A percentile compares a stretch with the other conserved stretches of the same genome.
These are phyloP conservation scores for Aspergillus diversus DNA, from an alignment of 495 filamentous ascomycete genomes.

Conservation along the genomic window DNA sequence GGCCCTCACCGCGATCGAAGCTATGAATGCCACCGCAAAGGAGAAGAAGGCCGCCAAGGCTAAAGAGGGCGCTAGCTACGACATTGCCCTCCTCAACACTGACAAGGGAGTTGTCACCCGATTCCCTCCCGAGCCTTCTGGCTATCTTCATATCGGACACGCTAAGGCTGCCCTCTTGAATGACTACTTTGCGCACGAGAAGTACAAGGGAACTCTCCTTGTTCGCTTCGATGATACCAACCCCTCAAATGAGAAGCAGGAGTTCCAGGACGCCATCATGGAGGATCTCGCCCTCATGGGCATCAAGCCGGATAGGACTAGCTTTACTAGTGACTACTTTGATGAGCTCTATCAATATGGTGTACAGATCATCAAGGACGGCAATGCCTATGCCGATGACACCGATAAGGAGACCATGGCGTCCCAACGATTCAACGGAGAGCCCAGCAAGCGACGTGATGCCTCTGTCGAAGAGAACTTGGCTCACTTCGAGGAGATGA, in stretches of 20 bases:
- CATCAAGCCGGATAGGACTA: conserved; percentile 76
- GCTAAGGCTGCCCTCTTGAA: conserved; percentile 91
- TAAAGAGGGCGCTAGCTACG: conserved; percentile 86
- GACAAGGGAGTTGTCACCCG: conserved; percentile 91
- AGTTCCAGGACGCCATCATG: conserved; percentile 87
- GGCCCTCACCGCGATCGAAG: conserved; percentile 52
- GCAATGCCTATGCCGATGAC: conserved; percentile 88
- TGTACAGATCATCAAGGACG: conserved; percentile 76
- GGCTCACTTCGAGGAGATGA: conserved; percentile 85
- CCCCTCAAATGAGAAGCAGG: conserved; percentile 88
- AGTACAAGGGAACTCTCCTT: conserved; percentile 81
- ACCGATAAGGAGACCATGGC: conserved; percentile 87
- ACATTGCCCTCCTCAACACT: conserved; percentile 84
- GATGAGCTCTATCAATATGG: conserved; percentile 81
- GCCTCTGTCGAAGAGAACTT: conserved; percentile 80
- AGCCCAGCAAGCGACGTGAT: conserved; percentile 75
- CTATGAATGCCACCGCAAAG: conserved; percentile 60
- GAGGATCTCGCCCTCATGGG: conserved; percentile 86
- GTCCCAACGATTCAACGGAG: conserved; percentile 73
- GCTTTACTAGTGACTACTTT: conserved; percentile 90
- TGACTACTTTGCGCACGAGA: conserved; percentile 91
- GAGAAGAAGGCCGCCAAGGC: conserved; percentile 72
- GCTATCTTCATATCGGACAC: conserved; percentile 93
- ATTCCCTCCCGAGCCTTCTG: conserved; percentile 95
- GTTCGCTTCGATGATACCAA: conserved; percentile 94